Conservation (phyloP, 768 basidiomycete genomes). For the Suillus sp. region DNA sequence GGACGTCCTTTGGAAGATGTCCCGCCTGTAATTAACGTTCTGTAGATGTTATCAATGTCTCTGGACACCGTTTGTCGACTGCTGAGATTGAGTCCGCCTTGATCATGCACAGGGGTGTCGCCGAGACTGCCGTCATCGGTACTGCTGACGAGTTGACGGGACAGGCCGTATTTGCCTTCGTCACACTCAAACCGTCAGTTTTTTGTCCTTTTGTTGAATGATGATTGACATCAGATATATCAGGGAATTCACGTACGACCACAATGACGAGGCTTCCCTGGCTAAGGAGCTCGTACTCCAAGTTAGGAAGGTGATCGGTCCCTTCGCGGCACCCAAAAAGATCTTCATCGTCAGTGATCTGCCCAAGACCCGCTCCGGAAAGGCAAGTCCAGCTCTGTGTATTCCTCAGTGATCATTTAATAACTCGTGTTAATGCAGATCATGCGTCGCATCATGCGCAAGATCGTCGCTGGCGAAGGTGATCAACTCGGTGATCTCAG, state of each 20-base stretch:
- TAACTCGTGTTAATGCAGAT: conserved; percentile 47
- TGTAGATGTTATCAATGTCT: conserved; percentile 95
- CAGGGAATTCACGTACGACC: conserved; percentile 81
- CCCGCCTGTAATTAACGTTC: conserved; percentile 5
- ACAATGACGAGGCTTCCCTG: conserved; percentile 66
- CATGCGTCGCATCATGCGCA: conserved; percentile 95
- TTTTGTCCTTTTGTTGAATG: neutral
- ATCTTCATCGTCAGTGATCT: conserved; percentile 81
- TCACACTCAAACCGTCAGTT: conserved; percentile 89
- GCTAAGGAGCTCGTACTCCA: conserved; percentile 90
- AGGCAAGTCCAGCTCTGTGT: conserved; percentile 44
- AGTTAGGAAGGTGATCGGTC: conserved; percentile 96
- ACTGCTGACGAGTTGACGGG: conserved; percentile 86
- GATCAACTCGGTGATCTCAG: conserved; percentile 96
- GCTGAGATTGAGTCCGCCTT: conserved; percentile 98
- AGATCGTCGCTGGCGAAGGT: conserved; percentile 92
- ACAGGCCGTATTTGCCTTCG: conserved; percentile 93
- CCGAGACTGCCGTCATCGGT: conserved; percentile 94
- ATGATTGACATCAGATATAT: neutral
- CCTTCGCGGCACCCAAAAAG: conserved; percentile 96
- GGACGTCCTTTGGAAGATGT: conserved; percentile 26
- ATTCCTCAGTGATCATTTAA: neutral
- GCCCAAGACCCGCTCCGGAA: conserved; percentile 94
- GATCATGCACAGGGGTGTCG: conserved; percentile 92
- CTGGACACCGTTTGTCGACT: conserved; percentile 94